Conservation (phyloP, 345 rosid species). For the Populus pruinosa region DNA sequence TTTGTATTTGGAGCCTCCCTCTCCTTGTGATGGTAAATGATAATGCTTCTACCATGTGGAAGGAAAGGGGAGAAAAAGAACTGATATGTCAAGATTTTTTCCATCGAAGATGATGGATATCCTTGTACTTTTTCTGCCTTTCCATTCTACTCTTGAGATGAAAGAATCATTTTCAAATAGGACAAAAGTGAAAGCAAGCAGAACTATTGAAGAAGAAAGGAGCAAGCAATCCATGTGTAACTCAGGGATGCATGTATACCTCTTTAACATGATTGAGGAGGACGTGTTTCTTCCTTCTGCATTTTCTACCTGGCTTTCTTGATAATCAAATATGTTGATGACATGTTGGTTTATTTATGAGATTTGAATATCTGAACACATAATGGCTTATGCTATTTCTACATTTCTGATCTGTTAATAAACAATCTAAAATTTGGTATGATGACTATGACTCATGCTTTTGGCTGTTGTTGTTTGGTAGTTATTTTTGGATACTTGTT, state of each 20-base stretch:
- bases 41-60: not conserved
- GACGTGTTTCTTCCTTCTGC: not conserved
- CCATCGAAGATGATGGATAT: not conserved
- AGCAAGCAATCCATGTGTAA: not conserved
- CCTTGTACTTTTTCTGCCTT: not conserved
- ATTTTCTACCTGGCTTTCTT: not conserved
- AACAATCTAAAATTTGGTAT: not conserved
- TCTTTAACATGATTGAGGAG: not conserved
- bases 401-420: not conserved
- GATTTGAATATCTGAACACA: not conserved
- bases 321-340: not conserved
- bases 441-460: not conserved
- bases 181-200: not conserved
- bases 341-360: not conserved
- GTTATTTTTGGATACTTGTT: not conserved
- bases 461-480: not conserved
- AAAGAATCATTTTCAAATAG: not conserved
- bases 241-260: not conserved
- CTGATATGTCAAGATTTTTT: not conserved
- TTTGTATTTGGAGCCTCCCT: too few relatives aligned
- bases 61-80: not conserved
- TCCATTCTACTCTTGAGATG: not conserved
- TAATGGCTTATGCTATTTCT: not conserved
- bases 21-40: too few relatives aligned
- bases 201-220: not conserved